Conservation (phyloP, 2,329 filamentous ascomycete genomes). For the Fusarium succisae region DNA sequence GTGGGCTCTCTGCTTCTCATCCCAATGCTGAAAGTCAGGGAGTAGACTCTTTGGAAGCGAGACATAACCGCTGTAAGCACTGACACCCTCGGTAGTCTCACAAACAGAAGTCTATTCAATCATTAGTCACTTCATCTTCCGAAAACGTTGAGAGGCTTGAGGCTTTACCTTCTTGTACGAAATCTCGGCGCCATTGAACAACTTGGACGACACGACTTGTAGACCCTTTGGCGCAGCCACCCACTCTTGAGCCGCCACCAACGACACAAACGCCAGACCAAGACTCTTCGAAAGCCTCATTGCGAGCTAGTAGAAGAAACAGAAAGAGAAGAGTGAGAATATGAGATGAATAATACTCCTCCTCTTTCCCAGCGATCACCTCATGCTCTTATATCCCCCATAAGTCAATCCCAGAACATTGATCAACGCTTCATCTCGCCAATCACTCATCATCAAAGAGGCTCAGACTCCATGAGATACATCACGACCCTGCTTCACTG, state of each 20-base stretch:
- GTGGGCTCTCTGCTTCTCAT: constrained; percentile 30
- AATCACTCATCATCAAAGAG: not conserved
- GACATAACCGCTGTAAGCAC: constrained; percentile 39
- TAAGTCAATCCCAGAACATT: not conserved
- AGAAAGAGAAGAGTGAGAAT: not conserved
- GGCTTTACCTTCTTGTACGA: constrained; percentile 37
- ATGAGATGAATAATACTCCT: not conserved
- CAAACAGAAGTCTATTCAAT: constrained; percentile 28
- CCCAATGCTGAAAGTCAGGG: constrained; percentile 40
- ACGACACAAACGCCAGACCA: not conserved
- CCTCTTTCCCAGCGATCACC: not conserved
- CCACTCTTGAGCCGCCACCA: constrained; percentile 2
- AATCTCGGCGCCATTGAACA: constrained; percentile 30
- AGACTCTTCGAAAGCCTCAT: not conserved
- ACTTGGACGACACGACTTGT: not conserved
- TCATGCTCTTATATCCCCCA: not conserved
- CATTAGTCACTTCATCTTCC: not conserved
- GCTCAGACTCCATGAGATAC: not conserved
- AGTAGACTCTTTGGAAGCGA: constrained; percentile 34
- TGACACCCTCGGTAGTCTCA: constrained; percentile 36
- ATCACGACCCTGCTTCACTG: not conserved
- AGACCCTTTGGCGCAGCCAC: not conserved
- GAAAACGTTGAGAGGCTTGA: not conserved
- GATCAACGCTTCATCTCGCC: not conserved
- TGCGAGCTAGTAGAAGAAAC: not conserved